phyloP scores from a whole-genome alignment of 176 grass and related monocot species.

The Oryza rufipogon region DNA sequence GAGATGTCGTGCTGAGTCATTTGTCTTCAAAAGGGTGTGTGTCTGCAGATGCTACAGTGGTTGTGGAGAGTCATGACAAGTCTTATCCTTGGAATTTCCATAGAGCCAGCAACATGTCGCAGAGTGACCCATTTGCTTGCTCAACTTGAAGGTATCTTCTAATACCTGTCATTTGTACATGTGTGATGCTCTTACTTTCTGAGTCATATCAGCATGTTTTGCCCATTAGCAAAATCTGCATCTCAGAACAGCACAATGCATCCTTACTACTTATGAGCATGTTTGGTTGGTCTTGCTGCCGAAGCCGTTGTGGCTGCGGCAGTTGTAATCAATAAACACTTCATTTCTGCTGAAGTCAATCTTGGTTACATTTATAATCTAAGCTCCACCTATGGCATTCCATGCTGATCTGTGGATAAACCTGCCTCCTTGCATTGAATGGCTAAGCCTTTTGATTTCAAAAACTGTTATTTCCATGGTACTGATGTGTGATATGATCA shows the following conservation, averaged over 20 bases:
- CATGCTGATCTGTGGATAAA: neutral
- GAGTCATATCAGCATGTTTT: neutral
- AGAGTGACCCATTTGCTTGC: constrained; percentile 45
- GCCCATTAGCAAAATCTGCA: neutral
- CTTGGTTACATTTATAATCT: neutral
- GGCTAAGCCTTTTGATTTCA: neutral
- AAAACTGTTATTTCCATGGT: neutral
- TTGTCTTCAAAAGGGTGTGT: constrained; percentile 47
- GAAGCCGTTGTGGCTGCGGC: too few relatives aligned
- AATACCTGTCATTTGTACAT: neutral
- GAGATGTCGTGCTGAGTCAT: constrained; percentile 40
- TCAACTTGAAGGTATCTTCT: constrained; percentile 37
- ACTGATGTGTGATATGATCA: neutral
- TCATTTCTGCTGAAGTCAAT: neutral
- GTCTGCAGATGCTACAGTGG: constrained; percentile 46
- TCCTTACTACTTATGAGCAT: neutral
- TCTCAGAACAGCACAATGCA: constrained; percentile 1
- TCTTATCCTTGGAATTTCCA: constrained; percentile 36
- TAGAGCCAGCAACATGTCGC: constrained; percentile 28
- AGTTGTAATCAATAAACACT: neutral
- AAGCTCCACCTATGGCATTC: neutral
- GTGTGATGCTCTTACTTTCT: neutral
- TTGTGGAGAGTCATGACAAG: constrained; percentile 27
- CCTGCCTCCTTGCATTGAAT: neutral
- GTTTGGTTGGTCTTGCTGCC: too few relatives aligned